Evolutionary conservation across 2,329 filamentous ascomycete species (phyloP), one percentile per base, ranked within the genome.

Genomic region (Paracoccidioides brasiliensis): DNA sequence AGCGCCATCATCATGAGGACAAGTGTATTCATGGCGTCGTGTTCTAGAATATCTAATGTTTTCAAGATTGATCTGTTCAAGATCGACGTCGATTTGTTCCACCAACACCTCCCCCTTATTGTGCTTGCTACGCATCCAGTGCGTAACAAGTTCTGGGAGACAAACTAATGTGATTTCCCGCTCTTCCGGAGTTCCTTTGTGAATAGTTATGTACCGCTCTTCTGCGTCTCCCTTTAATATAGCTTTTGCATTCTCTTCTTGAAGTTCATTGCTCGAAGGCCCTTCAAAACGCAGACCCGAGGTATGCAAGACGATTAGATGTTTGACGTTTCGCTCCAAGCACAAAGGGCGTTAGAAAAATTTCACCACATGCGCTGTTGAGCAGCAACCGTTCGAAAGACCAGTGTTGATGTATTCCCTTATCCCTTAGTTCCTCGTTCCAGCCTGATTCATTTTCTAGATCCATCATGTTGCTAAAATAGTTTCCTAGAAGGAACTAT

Each of bases 1-100:
- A 64, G 54, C 1, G 60, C 58, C 1, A 62, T 8, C 1, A 49
- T 33, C 59, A 66, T 63, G 5, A 62, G 61, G 53, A 38, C 54
- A 53, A 66, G 59, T 0, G 62, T 58, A 37, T 64, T 62, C 1
- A 64, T 58, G 1, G 63, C 61, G 28, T 66, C 64, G 38, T 65
- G 64, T 38, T 65, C 62, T n/a, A 61, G 53, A 32, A 66, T 66
- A 30, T 66, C 64, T 12, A 66, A 40, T 4, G 53, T 63, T 5
- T 46, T n/a, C 33, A n/a, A 65, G 33, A 28, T 59, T 58, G 42
- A 56, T 49, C 5, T 56, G 15, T 32, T 56, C 30, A 15, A n/a
- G 3, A 12, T 35, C 30, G 4, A 37, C n/a, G n/a, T n/a, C n/a
- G 5, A 5, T 22, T n/a, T 38, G 38, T 22, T 15, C 35, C 14